Percentiles rank a stretch among this genome's conserved stretches.
Conservation (phyloP, 2,329 filamentous ascomycete genomes). For the Pyrenochaeta sp. region DNA sequence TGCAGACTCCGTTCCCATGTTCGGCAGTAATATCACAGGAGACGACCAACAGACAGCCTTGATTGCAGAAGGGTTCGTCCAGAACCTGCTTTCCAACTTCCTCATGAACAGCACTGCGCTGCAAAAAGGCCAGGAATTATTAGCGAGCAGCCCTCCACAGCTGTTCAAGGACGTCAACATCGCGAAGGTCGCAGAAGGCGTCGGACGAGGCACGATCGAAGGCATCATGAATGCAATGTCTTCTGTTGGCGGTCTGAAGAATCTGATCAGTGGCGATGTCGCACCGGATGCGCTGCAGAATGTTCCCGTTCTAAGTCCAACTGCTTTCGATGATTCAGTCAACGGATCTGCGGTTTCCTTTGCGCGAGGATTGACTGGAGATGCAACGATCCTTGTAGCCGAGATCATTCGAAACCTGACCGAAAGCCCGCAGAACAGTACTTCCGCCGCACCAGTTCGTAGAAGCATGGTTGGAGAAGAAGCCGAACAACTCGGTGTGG, state of each 20-base stretch:
- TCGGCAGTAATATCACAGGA: conserved; percentile 13
- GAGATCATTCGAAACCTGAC: conserved; percentile 27
- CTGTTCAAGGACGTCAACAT: conserved; percentile 14
- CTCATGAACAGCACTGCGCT: conserved; percentile 31
- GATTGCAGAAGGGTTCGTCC: conserved; percentile 28
- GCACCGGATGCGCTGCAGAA: conserved; percentile 24
- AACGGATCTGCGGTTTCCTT: conserved; percentile 36
- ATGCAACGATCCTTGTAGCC: conserved; percentile 33
- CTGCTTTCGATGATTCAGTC: conserved; percentile 34
- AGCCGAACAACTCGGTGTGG: conserved; percentile 17
- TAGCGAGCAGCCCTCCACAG: conserved; percentile 9
- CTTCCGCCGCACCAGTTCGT: neutral
- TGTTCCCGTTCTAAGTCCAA: conserved; percentile 23
- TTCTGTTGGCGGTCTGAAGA: conserved; percentile 34
- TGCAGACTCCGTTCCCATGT: conserved; percentile 5
- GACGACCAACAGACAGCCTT: conserved; percentile 20
- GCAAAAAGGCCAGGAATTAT: conserved; percentile 5
- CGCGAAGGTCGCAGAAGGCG: conserved; percentile 35
- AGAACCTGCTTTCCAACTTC: conserved; percentile 29
- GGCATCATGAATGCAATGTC: conserved; percentile 33
- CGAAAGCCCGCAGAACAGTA: conserved; percentile 6
- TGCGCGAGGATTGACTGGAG: conserved; percentile 31
- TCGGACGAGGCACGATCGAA: conserved; percentile 36
- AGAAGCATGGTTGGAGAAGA: conserved; percentile 9
- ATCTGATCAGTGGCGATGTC: conserved; percentile 34